These are phyloP conservation scores for Haplosporangium gracile DNA, from an alignment of 192 early-diverging fungal species.

Conservation along the genomic window DNA sequence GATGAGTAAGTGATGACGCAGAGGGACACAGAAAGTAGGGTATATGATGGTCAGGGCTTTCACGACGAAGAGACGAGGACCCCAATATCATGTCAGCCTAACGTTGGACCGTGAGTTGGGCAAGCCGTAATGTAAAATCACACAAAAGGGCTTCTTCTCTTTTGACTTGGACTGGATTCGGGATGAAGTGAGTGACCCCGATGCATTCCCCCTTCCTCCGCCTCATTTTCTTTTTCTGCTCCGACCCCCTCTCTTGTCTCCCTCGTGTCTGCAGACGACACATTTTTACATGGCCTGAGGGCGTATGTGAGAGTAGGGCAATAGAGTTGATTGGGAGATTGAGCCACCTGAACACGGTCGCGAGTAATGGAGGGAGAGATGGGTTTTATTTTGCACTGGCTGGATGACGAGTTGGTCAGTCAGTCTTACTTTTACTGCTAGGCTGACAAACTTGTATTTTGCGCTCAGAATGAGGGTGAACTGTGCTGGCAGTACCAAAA, in stretches of 20 bases:
- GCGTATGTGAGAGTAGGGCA: not conserved
- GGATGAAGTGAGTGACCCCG: not conserved
- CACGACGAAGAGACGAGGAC: not conserved
- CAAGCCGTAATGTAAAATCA: no score
- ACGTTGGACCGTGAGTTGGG: not conserved
- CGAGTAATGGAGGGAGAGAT: not conserved
- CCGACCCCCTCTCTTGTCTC: not conserved
- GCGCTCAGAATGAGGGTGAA: not conserved
- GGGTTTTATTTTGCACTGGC: not conserved
- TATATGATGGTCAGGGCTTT: not conserved
- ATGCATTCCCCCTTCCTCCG: not conserved
- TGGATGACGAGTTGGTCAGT: not conserved
- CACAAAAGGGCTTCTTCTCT: no score
- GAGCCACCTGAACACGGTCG: not conserved
- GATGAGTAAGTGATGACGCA: conserved; percentile 9
- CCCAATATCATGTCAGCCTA: conserved; percentile 3
- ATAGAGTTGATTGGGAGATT: conserved; percentile 1
- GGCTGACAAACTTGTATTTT: conserved; percentile 5
- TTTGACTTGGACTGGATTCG: not conserved
- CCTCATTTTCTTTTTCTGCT: not conserved
- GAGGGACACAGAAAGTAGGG: not conserved
- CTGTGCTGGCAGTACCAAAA: no score
- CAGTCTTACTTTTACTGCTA: not conserved
- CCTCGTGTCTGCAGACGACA: not conserved
- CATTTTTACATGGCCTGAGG: not conserved